A percentile compares a stretch with the other conserved stretches of the same genome.
These are phyloP conservation scores for Strobilomyces echinocephalus DNA, from an alignment of 768 basidiomycete species.

Conservation along the genomic window DNA sequence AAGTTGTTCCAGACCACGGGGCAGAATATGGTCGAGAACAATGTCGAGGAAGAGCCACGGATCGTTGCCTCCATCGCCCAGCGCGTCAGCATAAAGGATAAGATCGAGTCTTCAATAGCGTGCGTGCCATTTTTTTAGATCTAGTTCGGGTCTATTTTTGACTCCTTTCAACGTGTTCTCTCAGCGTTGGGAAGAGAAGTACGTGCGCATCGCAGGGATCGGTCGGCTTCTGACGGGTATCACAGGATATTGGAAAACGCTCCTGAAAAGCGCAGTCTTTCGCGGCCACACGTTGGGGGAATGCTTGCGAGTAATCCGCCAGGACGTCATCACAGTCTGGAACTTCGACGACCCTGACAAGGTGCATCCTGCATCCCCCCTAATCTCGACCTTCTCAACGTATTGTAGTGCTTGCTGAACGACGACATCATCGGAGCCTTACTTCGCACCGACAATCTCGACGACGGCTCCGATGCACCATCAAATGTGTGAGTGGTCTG, in stretches of 20 bases:
- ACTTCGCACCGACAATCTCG: slow-evolving; percentile 2
- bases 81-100: slow-evolving; percentile 13
- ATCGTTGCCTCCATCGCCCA: slow-evolving; percentile 14
- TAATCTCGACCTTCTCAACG: neutral
- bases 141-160: neutral
- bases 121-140: neutral
- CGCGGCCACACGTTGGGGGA: slow-evolving; percentile 2
- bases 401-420: slow-evolving; percentile 8
- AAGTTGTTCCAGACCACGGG: neutral
- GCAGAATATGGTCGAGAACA: slow-evolving; percentile 2
- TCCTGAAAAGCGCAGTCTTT: slow-evolving; percentile 8
- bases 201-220: neutral
- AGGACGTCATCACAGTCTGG: slow-evolving; percentile 9
- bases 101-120: slow-evolving; percentile 12
- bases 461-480: neutral
- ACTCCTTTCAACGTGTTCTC: neutral
- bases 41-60: slow-evolving; percentile 9
- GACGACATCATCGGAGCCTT: neutral
- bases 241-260: slow-evolving; percentile 12
- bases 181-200: slow-evolving; percentile 15
- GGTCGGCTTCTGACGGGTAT: neutral
- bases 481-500: neutral
- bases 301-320: slow-evolving; percentile 9
- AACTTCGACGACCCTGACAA: slow-evolving; percentile 13
- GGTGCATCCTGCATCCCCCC: neutral